Percentiles rank a stretch among this genome's conserved stretches.
These are phyloP conservation scores for Pseudophaeomoniella oleicola DNA, from an alignment of 2,329 filamentous ascomycete species.

Conservation along the genomic window DNA sequence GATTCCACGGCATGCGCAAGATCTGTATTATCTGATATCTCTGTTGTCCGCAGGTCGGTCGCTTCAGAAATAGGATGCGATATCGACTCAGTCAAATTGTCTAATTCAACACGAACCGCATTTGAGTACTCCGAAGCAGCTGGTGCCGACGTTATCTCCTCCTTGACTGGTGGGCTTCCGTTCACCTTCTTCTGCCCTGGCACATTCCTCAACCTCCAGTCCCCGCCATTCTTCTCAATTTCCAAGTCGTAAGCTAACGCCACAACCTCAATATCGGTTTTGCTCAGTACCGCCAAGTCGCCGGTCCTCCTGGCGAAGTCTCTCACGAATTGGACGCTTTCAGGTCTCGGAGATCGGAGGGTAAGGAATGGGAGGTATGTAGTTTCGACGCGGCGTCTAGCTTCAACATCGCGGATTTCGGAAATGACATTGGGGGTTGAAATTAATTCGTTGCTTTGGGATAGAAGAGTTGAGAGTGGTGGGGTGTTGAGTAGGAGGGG, in stretches of 20 bases:
- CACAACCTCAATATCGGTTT: slow-evolving; percentile 75
- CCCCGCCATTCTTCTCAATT: slow-evolving; percentile 74
- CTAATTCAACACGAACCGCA: too few species aligned
- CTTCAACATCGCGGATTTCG: slow-evolving; percentile 76
- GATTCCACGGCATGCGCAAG: not conserved
- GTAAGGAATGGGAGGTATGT: slow-evolving; percentile 75
- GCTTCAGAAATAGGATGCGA: too few species aligned
- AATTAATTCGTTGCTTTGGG: slow-evolving; percentile 60
- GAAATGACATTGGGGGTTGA: slow-evolving; percentile 75
- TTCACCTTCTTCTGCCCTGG: slow-evolving; percentile 71
- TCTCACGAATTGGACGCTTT: slow-evolving; percentile 64
- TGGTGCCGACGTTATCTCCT: slow-evolving; percentile 10
- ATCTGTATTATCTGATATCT: too few species aligned
- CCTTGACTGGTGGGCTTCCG: slow-evolving; percentile 44
- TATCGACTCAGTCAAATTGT: too few species aligned
- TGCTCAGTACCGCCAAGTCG: slow-evolving; percentile 75
- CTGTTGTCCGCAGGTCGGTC: too few species aligned
- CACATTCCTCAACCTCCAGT: slow-evolving; percentile 66
- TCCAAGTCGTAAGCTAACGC: slow-evolving; percentile 92
- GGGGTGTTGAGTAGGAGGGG: slow-evolving; percentile 91
- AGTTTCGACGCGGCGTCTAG: slow-evolving; percentile 67
- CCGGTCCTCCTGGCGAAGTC: slow-evolving; percentile 83
- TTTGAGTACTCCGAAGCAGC: not conserved
- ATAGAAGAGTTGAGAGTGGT: slow-evolving; percentile 64
- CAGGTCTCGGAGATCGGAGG: slow-evolving; percentile 56